Conservation (phyloP, 2,329 filamentous ascomycete species). For the Paraconiothyrium brasiliense region DNA sequence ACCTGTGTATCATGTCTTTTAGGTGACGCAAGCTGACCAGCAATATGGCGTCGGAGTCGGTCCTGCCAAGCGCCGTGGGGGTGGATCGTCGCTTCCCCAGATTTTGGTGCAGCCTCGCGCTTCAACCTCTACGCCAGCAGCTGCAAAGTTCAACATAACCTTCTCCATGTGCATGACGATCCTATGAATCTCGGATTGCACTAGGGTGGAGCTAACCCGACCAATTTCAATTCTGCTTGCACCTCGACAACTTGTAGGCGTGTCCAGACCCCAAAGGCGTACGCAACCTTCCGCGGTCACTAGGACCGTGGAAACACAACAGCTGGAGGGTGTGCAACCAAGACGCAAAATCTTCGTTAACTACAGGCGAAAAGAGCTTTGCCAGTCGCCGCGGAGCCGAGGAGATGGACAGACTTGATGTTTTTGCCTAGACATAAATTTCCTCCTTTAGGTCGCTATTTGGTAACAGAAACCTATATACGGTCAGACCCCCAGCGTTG, state of each 20-base stretch:
- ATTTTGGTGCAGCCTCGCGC: conserved; percentile 10
- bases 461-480: conserved; percentile 34
- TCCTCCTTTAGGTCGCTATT: conserved; percentile 26
- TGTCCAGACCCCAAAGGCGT: neutral
- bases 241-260: neutral
- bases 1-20: too few species aligned
- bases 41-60: neutral
- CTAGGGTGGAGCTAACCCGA: neutral
- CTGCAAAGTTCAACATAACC: neutral
- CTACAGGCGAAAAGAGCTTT: neutral
- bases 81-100: conserved; percentile 18
- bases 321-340: neutral
- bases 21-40: neutral
- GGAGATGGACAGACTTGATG: conserved; percentile 30
- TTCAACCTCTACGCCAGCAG: neutral
- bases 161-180: neutral
- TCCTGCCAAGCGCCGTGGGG: conserved; percentile 18
- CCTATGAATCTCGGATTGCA: neutral
- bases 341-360: neutral
- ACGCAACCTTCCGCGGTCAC: neutral
- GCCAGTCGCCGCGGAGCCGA: conserved; percentile 24
- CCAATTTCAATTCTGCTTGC: neutral
- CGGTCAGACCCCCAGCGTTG: conserved; percentile 24
- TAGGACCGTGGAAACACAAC: neutral
- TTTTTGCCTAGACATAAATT: conserved; percentile 12